Evolutionary conservation across 768 basidiomycete genomes (phyloP).

Genomic region (Pholiota microspora): DNA sequence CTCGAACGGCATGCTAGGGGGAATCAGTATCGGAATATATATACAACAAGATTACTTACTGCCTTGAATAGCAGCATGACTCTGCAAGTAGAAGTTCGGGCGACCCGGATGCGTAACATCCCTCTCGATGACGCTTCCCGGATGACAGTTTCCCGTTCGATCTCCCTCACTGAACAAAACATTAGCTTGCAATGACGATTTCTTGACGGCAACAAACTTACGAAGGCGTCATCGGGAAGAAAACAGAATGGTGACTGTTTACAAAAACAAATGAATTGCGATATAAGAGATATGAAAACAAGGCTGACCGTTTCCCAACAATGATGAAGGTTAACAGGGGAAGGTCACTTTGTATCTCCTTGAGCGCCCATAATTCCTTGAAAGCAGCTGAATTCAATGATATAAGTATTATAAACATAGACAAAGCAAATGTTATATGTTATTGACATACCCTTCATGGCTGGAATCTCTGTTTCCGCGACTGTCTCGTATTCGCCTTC

Average conservation of each 20-base stretch:
- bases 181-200: background rate
- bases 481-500: conserved; percentile 40
- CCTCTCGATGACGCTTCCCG: conserved; percentile 44
- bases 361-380: conserved; percentile 10
- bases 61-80: conserved; percentile 54
- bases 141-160: conserved; percentile 45
- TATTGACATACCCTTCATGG: conserved; percentile 36
- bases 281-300: conserved; percentile 41
- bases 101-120: conserved; percentile 45
- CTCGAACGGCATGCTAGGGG: conserved; percentile 20
- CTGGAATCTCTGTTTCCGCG: conserved; percentile 40
- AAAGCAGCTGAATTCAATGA: conserved; percentile 12
- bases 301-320: conserved; percentile 64
- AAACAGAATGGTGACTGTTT: conserved; percentile 27
- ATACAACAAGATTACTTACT: conserved; percentile 32
- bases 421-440: background rate
- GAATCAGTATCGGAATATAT: background rate
- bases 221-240: conserved; percentile 17
- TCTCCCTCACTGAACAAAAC: background rate
- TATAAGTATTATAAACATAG: background rate
- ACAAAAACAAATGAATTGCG: background rate
- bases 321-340: conserved; percentile 54
- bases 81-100: conserved; percentile 55
- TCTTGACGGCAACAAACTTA: background rate
- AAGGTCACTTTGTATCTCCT: conserved; percentile 6